Evolutionary conservation across 2,329 filamentous ascomycete species (phyloP).

Genomic region (Escovopsis sp.): DNA sequence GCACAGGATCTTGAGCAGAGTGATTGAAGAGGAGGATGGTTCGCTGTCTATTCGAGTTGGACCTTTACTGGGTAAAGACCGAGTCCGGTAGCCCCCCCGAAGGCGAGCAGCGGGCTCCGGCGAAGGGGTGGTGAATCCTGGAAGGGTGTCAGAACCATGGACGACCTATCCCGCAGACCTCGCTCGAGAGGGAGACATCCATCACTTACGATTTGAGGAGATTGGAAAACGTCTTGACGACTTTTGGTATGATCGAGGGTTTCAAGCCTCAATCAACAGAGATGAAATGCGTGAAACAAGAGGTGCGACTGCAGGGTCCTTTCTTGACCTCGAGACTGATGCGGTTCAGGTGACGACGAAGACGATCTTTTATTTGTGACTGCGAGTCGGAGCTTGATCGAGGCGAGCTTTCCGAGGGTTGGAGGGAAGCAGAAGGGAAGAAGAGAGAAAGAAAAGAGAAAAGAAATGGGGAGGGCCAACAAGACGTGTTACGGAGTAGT

Average conservation of each 20-base stretch:
- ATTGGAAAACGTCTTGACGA: slow-evolving; percentile 97
- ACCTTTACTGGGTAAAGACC: slow-evolving; percentile 39
- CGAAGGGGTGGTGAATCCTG: slow-evolving; percentile 90
- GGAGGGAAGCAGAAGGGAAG: too few species aligned
- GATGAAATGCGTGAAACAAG: slow-evolving; percentile 1
- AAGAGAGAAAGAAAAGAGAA: too few species aligned
- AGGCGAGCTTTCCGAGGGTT: not conserved
- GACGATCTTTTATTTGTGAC: not conserved
- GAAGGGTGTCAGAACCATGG: slow-evolving; percentile 11
- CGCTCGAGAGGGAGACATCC: too few species aligned
- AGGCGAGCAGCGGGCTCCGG: slow-evolving; percentile 87
- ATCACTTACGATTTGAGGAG: slow-evolving; percentile 81
- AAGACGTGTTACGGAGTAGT: too few species aligned
- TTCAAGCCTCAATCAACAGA: slow-evolving; percentile 32
- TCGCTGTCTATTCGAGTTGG: slow-evolving; percentile 15
- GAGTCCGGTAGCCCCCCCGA: slow-evolving; percentile 68
- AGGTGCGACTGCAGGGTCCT: slow-evolving; percentile 2
- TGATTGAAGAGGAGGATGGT: slow-evolving; percentile 10
- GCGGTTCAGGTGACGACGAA: not conserved
- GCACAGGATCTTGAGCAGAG: slow-evolving; percentile 9
- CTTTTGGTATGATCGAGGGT: slow-evolving; percentile 38
- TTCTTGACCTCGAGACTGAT: not conserved
- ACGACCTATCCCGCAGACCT: not conserved
- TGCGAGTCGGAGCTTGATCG: not conserved
- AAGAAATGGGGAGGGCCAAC: too few species aligned